A percentile compares a stretch with the other conserved stretches of the same genome.
These are phyloP conservation scores for Fomitopsis pulvina DNA, from an alignment of 768 basidiomycete species.

Conservation along the genomic window DNA sequence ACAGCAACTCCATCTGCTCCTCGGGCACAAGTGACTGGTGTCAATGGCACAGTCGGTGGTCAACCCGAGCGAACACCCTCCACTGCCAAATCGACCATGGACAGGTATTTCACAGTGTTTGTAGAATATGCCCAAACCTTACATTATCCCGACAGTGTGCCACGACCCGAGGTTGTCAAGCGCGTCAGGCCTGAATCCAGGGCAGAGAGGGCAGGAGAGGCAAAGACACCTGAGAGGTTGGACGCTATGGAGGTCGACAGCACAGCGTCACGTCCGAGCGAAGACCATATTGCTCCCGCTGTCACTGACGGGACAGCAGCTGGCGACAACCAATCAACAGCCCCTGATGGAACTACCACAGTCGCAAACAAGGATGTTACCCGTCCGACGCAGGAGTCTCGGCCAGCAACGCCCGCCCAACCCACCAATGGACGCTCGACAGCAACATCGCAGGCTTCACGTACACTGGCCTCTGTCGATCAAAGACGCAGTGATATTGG, in stretches of 20 bases:
- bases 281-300: background rate
- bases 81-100: constrained; percentile 52
- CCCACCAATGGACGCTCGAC: constrained; percentile 4
- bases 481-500: constrained; percentile 31
- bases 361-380: background rate
- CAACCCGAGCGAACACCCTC: constrained; percentile 27
- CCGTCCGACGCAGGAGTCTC: background rate
- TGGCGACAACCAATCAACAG: background rate
- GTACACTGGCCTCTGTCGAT: constrained; percentile 16
- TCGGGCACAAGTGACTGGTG: constrained; percentile 41
- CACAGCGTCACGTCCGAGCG: background rate
- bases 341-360: background rate
- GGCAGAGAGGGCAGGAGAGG: too few species aligned
- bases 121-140: too few species aligned
- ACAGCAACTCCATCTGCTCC: constrained; percentile 44
- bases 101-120: constrained; percentile 41
- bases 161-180: constrained; percentile 75
- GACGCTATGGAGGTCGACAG: constrained; percentile 33
- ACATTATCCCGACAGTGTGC: constrained; percentile 41
- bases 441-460: constrained; percentile 6
- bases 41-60: constrained; percentile 21
- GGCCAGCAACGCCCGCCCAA: constrained; percentile 12
- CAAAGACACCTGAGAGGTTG: constrained; percentile 21
- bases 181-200: constrained; percentile 42
- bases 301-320: background rate